phyloP scores from a whole-genome alignment of 805 yeast genomes.

The Cyberlindnera maritima region DNA sequence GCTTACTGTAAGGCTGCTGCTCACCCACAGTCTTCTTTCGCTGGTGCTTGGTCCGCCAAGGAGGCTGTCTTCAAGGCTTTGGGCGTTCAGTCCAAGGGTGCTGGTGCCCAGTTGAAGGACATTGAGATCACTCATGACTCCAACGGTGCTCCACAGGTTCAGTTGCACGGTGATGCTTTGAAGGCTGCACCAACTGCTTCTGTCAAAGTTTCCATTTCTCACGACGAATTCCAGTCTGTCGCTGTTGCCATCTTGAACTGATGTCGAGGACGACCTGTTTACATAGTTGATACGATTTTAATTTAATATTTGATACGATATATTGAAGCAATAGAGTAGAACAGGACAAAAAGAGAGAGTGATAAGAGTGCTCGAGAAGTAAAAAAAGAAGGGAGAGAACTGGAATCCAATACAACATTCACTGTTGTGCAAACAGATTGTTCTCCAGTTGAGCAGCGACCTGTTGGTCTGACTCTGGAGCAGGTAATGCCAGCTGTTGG shows the following conservation, averaged over 20 bases:
- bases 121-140: constrained; percentile 79
- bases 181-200: constrained; percentile 66
- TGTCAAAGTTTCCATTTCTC: constrained; percentile 89
- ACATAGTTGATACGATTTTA: neutral
- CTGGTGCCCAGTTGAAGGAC: constrained; percentile 89
- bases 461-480: constrained; percentile 18
- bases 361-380: too few relatives aligned
- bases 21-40: constrained; percentile 81
- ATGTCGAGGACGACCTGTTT: neutral
- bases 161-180: constrained; percentile 72
- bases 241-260: constrained; percentile 77
- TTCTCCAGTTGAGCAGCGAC: constrained; percentile 15
- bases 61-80: constrained; percentile 98
- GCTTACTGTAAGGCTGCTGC: constrained; percentile 74
- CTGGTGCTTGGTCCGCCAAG: constrained; percentile 99
- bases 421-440: constrained; percentile 24
- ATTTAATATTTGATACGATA: neutral
- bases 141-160: constrained; percentile 74
- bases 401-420: neutral
- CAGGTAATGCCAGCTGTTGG: constrained; percentile 11
- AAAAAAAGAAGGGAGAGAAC: neutral
- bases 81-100: constrained; percentile 87
- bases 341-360: neutral
- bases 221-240: constrained; percentile 95
- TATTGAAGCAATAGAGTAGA: neutral